A percentile compares a stretch with the other conserved stretches of the same genome.
These are phyloP conservation scores for Fusarium scirpi DNA, from an alignment of 2,329 filamentous ascomycete genomes.

Conservation along the genomic window DNA sequence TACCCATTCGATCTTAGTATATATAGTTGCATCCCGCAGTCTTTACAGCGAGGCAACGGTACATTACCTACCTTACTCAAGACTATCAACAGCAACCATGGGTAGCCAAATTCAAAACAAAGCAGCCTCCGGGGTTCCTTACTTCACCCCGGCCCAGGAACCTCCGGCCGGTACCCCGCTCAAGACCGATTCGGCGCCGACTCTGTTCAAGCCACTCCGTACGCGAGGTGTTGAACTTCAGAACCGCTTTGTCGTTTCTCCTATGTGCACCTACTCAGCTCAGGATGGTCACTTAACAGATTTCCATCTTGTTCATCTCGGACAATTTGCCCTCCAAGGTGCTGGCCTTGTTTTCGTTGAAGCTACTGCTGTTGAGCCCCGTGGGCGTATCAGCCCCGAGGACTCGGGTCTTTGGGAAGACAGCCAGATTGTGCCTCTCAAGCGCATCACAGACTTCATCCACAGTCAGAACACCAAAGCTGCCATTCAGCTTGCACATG, in stretches of 20 bases:
- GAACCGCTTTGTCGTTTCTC: constrained; percentile 69
- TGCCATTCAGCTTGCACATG: constrained; percentile 85
- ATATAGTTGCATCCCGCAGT: constrained; percentile 12
- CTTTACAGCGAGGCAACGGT: background rate
- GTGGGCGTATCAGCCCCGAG: constrained; percentile 86
- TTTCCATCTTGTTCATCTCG: constrained; percentile 86
- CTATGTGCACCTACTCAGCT: constrained; percentile 72
- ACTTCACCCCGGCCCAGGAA: constrained; percentile 66
- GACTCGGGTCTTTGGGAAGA: constrained; percentile 87
- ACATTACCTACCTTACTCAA: background rate
- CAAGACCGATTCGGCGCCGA: constrained; percentile 58
- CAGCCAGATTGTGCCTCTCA: constrained; percentile 79
- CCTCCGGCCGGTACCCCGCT: constrained; percentile 64
- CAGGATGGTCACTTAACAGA: constrained; percentile 76
- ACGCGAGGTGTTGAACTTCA: constrained; percentile 65
- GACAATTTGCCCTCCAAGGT: constrained; percentile 81
- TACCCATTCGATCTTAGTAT: constrained; percentile 1
- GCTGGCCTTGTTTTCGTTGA: constrained; percentile 81
- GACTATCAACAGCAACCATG: constrained; percentile 21
- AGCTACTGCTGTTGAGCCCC: constrained; percentile 78
- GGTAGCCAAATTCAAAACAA: constrained; percentile 49
- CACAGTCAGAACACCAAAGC: constrained; percentile 83
- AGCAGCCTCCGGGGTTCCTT: constrained; percentile 60
- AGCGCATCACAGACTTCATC: constrained; percentile 79
- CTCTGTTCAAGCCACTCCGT: constrained; percentile 67